These are phyloP conservation scores for Lactarius hatsudake DNA, from an alignment of 768 basidiomycete genomes.

Conservation along the genomic window DNA sequence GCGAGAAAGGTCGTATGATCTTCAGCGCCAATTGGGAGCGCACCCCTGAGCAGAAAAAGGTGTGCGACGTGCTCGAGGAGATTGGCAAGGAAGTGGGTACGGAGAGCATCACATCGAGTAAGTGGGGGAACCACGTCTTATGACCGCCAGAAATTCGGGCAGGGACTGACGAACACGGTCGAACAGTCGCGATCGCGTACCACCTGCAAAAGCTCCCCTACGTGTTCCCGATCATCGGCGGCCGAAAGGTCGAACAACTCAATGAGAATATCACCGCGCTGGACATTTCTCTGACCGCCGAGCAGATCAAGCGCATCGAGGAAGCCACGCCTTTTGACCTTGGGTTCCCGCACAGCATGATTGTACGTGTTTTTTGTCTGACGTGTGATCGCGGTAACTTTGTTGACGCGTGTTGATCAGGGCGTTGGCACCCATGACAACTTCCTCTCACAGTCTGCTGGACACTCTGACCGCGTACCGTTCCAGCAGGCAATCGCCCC, in stretches of 20 bases:
- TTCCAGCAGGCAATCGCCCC: constrained; percentile 8
- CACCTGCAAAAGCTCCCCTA: constrained; percentile 47
- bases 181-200: constrained; percentile 45
- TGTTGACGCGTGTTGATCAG: neutral
- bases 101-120: constrained; percentile 31
- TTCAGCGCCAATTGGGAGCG: constrained; percentile 35
- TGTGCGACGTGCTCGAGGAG: constrained; percentile 38
- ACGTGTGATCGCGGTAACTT: neutral
- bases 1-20: constrained; percentile 37
- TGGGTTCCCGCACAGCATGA: constrained; percentile 39
- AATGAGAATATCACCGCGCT: constrained; percentile 45
- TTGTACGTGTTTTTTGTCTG: constrained; percentile 25
- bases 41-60: constrained; percentile 35
- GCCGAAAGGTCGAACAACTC: constrained; percentile 47
- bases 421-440: constrained; percentile 3
- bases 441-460: neutral
- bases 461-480: constrained; percentile 2
- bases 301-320: constrained; percentile 45
- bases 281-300: constrained; percentile 39
- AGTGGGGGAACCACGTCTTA: neutral
- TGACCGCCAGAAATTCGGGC: neutral
- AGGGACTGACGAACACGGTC: neutral
- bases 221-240: constrained; percentile 48
- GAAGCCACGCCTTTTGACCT: constrained; percentile 38
- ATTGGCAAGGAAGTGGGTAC: constrained; percentile 40